Conservation (phyloP, 2,329 filamentous ascomycete genomes). For the Whalleya microplaca region DNA sequence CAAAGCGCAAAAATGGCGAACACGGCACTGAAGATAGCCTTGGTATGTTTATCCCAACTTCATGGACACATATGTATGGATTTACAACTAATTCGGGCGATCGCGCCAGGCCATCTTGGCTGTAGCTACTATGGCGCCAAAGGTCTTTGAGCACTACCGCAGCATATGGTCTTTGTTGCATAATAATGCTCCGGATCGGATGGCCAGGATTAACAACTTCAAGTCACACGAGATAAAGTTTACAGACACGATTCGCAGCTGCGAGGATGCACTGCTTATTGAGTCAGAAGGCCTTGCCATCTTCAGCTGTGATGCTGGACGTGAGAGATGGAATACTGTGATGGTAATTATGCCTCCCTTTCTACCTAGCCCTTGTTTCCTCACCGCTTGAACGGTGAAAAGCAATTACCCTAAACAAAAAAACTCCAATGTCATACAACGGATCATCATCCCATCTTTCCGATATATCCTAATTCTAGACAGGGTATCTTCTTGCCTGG, state of each 20-base stretch:
- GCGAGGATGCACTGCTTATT: conserved; percentile 44
- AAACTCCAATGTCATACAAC: not conserved
- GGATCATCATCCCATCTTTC: not conserved
- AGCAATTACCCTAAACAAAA: no score
- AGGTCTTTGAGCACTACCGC: not conserved
- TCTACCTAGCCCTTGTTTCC: no score
- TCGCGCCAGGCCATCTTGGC: not conserved
- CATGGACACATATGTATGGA: not conserved
- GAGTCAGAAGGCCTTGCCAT: conserved; percentile 42
- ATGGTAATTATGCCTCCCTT: conserved; percentile 34
- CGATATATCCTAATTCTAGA: not conserved
- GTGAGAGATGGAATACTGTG: conserved; percentile 47
- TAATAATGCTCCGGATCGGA: conserved; percentile 36
- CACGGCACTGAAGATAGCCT: not conserved
- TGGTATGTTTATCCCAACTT: not conserved
- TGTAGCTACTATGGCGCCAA: not conserved
- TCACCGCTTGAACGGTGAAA: no score
- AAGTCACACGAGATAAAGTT: conserved; percentile 40
- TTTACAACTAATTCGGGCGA: not conserved
- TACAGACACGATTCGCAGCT: conserved; percentile 42
- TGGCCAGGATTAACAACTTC: conserved; percentile 35
- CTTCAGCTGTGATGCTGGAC: conserved; percentile 43
- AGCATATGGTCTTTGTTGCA: not conserved
- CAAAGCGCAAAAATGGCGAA: not conserved
- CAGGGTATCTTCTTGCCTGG: conserved; percentile 37